phyloP scores from a whole-genome alignment of 257 asterid species.

The Fraxinus pennsylvanica region DNA sequence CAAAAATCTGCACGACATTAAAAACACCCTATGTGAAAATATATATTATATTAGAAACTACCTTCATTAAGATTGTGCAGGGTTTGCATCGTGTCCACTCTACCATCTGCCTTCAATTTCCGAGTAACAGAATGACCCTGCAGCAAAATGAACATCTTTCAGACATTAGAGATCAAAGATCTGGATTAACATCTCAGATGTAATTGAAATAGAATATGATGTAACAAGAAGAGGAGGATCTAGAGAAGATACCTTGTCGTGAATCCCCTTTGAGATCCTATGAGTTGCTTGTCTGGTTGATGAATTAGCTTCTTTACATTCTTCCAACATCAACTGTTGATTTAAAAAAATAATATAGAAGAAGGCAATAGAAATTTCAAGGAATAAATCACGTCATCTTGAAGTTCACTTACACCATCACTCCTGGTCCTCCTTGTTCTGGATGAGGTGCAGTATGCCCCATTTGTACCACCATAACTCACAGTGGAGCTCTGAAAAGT shows the following conservation, averaged over 20 bases:
- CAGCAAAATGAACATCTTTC: constrained; percentile 21
- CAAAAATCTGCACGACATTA: neutral
- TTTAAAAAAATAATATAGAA: neutral
- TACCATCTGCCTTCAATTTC: constrained; percentile 80
- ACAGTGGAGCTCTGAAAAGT: constrained; percentile 81
- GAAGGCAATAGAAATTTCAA: neutral
- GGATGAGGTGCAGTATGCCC: constrained; percentile 73
- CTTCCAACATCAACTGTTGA: constrained; percentile 69
- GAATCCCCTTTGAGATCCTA: constrained; percentile 70
- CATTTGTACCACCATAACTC: constrained; percentile 84
- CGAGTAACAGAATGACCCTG: constrained; percentile 90
- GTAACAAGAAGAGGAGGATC: constrained; percentile 4
- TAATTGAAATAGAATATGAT: neutral
- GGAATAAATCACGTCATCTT: constrained; percentile 2
- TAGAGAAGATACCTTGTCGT: constrained; percentile 57
- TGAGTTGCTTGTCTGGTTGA: constrained; percentile 81
- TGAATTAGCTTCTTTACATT: constrained; percentile 88
- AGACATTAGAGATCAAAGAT: constrained; percentile 23
- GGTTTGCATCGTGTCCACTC: constrained; percentile 78
- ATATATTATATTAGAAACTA: constrained; percentile 12
- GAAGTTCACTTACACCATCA: constrained; percentile 72
- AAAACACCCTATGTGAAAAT: neutral
- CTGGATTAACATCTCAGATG: neutral
- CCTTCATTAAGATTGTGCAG: constrained; percentile 88
- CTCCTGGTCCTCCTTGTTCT: constrained; percentile 72